Base-by-base conservation (phyloP, 768 basidiomycete species). In the Lactifluus pinguis region DNA sequence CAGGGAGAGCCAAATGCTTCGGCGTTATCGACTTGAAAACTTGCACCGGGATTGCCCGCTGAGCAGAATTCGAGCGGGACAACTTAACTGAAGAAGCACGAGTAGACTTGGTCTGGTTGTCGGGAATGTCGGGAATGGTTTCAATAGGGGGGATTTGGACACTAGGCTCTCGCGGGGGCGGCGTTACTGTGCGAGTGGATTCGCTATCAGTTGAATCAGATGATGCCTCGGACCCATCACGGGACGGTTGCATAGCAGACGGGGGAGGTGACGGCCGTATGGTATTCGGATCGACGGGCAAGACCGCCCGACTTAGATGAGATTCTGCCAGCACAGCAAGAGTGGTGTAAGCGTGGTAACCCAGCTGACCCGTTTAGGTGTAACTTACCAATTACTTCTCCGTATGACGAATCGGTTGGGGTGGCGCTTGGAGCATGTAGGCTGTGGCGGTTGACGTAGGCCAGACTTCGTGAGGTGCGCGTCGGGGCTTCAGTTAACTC, bases 231-330 rank as follows among this genome's bases (percentile, higher is more conserved):
- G 54, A 60, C n/a, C 59, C 65, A 50, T 55, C 19, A 9, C 32
- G 44, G 15, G 63, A 60, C 11, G 54, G 54, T 8, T 79, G 76
- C n/a, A 86, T 67, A 17, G 87, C 87, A 21, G 87, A 88, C 1
- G 73, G 75, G 25, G 87, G 83, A 44, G 86, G 87, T 13, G 87
- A 88, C 19, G 83, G 79, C 21, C 80, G 78, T 58, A 84, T 83
- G 11, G 71, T 73, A 62, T 86, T 83, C 32, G 85, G 84, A 70
- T 85, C 79, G 49, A 66, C 6, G 36, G 59, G 64, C 17, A 49
- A 34, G 39, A 39, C 49, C 15, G 72, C 13, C 41, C 56, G 47
- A n/a, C 55, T 45, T 5, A 60, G 49, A 13, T 52, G 55, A 6
- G 69, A 65, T 21, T 68, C 67, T 67, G 48, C 55, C 41, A 50